Evolutionary conservation across 1,284 basidiomycete species (phyloP), one percentile per base, ranked within the genome.

Genomic region (Malassezia caprae): DNA sequence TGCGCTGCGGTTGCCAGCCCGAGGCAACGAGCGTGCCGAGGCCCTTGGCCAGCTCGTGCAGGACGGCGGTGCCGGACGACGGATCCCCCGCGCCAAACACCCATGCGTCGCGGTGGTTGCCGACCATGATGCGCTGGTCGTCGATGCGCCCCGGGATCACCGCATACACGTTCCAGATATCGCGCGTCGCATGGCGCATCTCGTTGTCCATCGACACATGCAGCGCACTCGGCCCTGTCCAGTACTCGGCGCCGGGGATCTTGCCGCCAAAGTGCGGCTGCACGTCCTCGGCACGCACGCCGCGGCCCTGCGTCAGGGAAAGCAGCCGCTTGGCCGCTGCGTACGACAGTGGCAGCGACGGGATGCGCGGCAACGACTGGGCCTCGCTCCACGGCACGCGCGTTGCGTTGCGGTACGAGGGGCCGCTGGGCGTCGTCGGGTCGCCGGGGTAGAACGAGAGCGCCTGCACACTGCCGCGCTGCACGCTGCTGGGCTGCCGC

Each of bases 1-100:
- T 91, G 53, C 90, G 79, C 35, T 90, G 77, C 4, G 91, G 91
- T 66, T 83, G 86, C 91, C 91, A 96, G 24, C 89, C 90, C 13
- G 77, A 78, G 61, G 77, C 78, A 21, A 87, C 70, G 1, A 96
- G 78, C 8, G 78, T 76, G 28, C 88, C 89, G 54, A 90, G 81
- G n/a, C 87, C 88, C 31, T 83, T 82, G 56, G 91, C 80, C 24
- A 90, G 79, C 73, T 96, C 90, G 65, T 85, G 82, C 15, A 91
- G 77, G n/a, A 86, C 83, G 0, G 85, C 87, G 0, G 89, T 88
- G 8, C 91, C 90, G 13, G 86, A 88, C 39, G 81, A 84, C 1
- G 91, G 91, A 76, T 96, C 93, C 8, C 82, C 75, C 0, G 82
- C 41, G 81, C 90, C 76, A 46, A 75, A 77, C 5, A 69, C 68